Conservation (phyloP, 352 stramenopile genomes). For the Globisporangium radiosum region DNA sequence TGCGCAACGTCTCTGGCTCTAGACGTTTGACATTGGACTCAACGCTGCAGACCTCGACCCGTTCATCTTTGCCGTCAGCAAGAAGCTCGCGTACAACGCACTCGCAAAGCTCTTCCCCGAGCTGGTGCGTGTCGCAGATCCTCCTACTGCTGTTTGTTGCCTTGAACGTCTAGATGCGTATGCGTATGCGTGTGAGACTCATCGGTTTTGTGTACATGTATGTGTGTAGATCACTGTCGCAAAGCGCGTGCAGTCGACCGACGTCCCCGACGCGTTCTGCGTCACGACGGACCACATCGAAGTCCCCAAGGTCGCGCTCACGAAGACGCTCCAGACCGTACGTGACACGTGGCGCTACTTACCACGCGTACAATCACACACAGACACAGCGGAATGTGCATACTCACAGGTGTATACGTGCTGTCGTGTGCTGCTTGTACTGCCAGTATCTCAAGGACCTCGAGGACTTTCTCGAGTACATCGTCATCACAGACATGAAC, state of each 20-base stretch:
- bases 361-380: too few species aligned
- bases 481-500: constrained; percentile 79
- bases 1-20: neutral
- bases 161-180: neutral
- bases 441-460: constrained; percentile 30
- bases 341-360: neutral
- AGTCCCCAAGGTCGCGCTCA: constrained; percentile 50
- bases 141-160: neutral
- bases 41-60: constrained; percentile 53
- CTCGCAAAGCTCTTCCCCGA: constrained; percentile 70
- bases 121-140: constrained; percentile 27
- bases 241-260: constrained; percentile 52
- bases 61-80: constrained; percentile 64
- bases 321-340: constrained; percentile 39
- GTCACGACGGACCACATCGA: constrained; percentile 59
- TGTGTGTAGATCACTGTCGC: constrained; percentile 46
- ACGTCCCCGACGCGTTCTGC: constrained; percentile 57
- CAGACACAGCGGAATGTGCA: too few species aligned
- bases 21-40: constrained; percentile 70
- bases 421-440: neutral
- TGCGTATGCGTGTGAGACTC: neutral
- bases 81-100: constrained; percentile 64
- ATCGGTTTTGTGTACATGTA: neutral
- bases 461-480: constrained; percentile 63
- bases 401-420: too few species aligned